Percentiles rank a stretch among this genome's conserved stretches.
Evolutionary conservation across 495 filamentous ascomycete genomes (phyloP).

Genomic region (Xylaria acuta): DNA sequence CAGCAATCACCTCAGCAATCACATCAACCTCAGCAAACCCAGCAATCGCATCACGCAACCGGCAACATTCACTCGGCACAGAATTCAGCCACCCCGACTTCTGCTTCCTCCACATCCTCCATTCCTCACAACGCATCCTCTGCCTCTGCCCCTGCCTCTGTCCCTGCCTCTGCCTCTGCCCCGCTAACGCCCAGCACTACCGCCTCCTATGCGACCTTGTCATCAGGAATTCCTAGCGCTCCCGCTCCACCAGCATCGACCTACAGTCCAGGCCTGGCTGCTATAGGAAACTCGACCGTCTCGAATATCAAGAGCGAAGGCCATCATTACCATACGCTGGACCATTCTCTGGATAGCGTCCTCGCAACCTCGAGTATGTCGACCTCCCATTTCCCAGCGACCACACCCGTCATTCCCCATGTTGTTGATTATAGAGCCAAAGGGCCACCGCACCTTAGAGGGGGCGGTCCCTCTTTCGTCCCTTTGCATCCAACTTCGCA

Average conservation of each 20-base stretch:
- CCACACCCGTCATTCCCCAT: conserved; percentile 37
- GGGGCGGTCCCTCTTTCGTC: conserved; percentile 45
- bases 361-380: conserved; percentile 44
- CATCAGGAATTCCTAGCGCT: conserved; percentile 40
- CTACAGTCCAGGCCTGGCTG: conserved; percentile 41
- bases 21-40: conserved; percentile 30
- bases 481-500: conserved; percentile 36
- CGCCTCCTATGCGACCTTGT: conserved; percentile 31
- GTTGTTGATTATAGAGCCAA: conserved; percentile 36
- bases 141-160: conserved; percentile 58
- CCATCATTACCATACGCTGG: conserved; percentile 77
- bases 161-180: conserved; percentile 41
- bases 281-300: conserved; percentile 50
- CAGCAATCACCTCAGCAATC: conserved; percentile 32
- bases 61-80: conserved; percentile 18
- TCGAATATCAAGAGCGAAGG: conserved; percentile 63
- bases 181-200: conserved; percentile 42
- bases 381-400: conserved; percentile 47
- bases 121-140: conserved; percentile 49
- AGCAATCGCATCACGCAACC: conserved; percentile 18
- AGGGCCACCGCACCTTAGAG: conserved; percentile 49
- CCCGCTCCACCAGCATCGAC: conserved; percentile 33
- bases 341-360: conserved; percentile 71
- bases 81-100: conserved; percentile 17
- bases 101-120: conserved; percentile 40